Percentiles rank a stretch among this genome's conserved stretches.
These are phyloP conservation scores for Fusarium subtropicale DNA, from an alignment of 2,329 filamentous ascomycete species.

Conservation along the genomic window DNA sequence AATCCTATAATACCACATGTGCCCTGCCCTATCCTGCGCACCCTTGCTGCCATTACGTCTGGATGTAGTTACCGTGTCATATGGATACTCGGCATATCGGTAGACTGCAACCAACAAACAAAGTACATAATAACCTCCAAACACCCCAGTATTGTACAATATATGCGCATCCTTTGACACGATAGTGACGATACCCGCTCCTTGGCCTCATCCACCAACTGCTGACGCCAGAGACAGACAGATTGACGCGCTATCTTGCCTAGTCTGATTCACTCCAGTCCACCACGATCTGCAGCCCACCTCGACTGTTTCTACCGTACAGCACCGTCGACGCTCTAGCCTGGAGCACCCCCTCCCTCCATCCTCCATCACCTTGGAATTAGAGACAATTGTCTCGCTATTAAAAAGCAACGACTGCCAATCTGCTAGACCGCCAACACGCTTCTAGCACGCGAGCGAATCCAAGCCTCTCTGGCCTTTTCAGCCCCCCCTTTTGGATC, in stretches of 20 bases:
- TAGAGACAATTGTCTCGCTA: conserved; percentile 44
- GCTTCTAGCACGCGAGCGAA: conserved; percentile 37
- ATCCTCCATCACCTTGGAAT: conserved; percentile 27
- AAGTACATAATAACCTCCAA: background rate
- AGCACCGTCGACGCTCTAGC: conserved; percentile 12
- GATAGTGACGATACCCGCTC: conserved; percentile 20
- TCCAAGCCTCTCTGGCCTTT: conserved; percentile 17
- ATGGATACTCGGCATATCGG: conserved; percentile 8
- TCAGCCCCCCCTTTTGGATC: conserved; percentile 28
- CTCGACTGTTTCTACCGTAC: conserved; percentile 18
- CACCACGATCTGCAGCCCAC: conserved; percentile 28
- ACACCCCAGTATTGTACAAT: background rate
- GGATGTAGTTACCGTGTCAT: background rate
- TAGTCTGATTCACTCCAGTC: conserved; percentile 3
- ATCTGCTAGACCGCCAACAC: conserved; percentile 33
- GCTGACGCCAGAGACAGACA: conserved; percentile 17
- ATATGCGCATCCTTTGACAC: conserved; percentile 9
- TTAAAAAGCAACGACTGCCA: conserved; percentile 40
- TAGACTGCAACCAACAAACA: conserved; percentile 13
- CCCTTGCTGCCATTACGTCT: conserved; percentile 31
- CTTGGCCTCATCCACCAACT: conserved; percentile 15
- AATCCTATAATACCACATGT: background rate
- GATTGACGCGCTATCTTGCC: conserved; percentile 13
- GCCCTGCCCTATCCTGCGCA: background rate
- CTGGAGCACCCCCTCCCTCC: conserved; percentile 9